These are phyloP conservation scores for Aspergillus aculeatinus DNA, from an alignment of 2,329 filamentous ascomycete species.

Conservation along the genomic window DNA sequence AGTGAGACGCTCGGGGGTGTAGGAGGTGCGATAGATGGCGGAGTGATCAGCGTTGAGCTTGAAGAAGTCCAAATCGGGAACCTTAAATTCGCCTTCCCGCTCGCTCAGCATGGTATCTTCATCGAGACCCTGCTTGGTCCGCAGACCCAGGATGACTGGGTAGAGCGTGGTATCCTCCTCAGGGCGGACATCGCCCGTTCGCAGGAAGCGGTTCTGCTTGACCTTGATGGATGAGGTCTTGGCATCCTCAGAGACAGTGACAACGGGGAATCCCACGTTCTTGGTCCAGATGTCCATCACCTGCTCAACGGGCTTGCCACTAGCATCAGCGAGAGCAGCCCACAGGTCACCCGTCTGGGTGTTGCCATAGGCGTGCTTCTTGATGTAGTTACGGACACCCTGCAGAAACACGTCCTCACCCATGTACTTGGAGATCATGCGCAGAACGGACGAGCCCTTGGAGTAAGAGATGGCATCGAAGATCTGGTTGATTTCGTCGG, in stretches of 20 bases:
- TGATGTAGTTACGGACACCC: slow-evolving; percentile 84
- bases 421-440: slow-evolving; percentile 95
- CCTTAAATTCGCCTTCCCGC: slow-evolving; percentile 74
- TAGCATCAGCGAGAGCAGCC: slow-evolving; percentile 81
- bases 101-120: slow-evolving; percentile 69
- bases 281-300: slow-evolving; percentile 98
- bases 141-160: slow-evolving; percentile 83
- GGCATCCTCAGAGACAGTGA: slow-evolving; percentile 77
- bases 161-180: slow-evolving; percentile 88
- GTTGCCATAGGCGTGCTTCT: slow-evolving; percentile 96
- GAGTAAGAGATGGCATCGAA: slow-evolving; percentile 98
- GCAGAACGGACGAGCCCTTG: slow-evolving; percentile 91
- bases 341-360: slow-evolving; percentile 89
- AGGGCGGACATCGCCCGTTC: slow-evolving; percentile 88
- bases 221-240: slow-evolving; percentile 72
- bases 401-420: slow-evolving; percentile 92
- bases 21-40: slow-evolving; percentile 86
- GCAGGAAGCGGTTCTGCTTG: slow-evolving; percentile 92
- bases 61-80: slow-evolving; percentile 83
- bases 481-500: slow-evolving; percentile 96
- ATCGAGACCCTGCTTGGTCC: slow-evolving; percentile 78
- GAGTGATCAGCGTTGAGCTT: slow-evolving; percentile 96
- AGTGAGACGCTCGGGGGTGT: slow-evolving; percentile 75
- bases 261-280: slow-evolving; percentile 88
- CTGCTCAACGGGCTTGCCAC: slow-evolving; percentile 83